Evolutionary conservation across 352 stramenopile genomes (phyloP), one percentile per base, ranked within the genome.

Genomic region (Phytophthora hybrid): DNA sequence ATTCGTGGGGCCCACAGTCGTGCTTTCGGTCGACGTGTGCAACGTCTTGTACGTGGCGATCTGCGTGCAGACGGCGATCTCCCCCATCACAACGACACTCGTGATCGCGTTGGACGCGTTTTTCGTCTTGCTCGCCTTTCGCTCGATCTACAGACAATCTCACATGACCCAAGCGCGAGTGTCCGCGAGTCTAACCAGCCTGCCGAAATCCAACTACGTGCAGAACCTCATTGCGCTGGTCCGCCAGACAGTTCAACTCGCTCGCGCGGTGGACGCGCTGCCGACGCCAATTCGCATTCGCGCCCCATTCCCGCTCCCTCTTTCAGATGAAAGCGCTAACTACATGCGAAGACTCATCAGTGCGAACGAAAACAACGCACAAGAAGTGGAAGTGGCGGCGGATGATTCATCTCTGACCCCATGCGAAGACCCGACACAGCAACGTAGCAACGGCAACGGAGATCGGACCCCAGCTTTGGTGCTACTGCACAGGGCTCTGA

Each of bases 11-110:
- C 41, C 66, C 5, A 70, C 55, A 0, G 54, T 73, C 8, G 70
- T 83, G 11, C 74, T 81, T 23, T 73, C 75, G 0, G 77, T 81
- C 18, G 77, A 83, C 29, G 63, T 80, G 2, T 83, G 73, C 63
- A 80, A 83, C 32, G 53, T 76, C 3, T 23, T 83, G 14, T 83
- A 79, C 49, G 34, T 72, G 16, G 52, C 63, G 0, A 59, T 70
- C 2, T 79, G 73, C 21, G 74, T 83, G 69, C 77, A 83, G 39
- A 77, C 41, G 23, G 59, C 69, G 0, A 71, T 41, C 14, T 80
- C 73, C 0, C 44, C 53, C 19, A 10, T 69, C 5, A 79, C 74
- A 0, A 73, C 66, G 0, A 37, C 55, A 1, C 19, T 64, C 0
- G 56, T 81, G 34, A 79, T 78, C 19, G 29, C 46, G 0, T 57